Percentiles rank a stretch among this genome's conserved stretches.
Evolutionary conservation across 2,329 filamentous ascomycete genomes (phyloP).

Genomic region (Ceratocystis smalleyi): DNA sequence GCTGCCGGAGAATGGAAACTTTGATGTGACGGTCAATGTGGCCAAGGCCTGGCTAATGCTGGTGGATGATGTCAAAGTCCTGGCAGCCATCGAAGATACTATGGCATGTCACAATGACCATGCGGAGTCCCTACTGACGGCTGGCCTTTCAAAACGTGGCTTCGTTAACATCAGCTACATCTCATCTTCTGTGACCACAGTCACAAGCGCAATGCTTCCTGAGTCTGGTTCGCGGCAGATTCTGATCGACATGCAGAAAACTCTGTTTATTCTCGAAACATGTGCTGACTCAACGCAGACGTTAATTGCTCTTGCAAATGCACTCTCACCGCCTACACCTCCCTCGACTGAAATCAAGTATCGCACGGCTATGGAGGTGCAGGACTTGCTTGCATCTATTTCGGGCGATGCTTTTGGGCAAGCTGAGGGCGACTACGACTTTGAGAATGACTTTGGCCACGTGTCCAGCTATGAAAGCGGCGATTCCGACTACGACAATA

Average conservation of each 20-base stretch:
- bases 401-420: constrained; percentile 66
- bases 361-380: constrained; percentile 68
- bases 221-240: constrained; percentile 46
- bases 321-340: constrained; percentile 65
- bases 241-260: constrained; percentile 68
- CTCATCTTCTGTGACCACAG: constrained; percentile 56
- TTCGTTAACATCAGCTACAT: constrained; percentile 80
- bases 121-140: constrained; percentile 33
- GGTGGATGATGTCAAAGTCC: constrained; percentile 48
- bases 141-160: constrained; percentile 43
- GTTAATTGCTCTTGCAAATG: constrained; percentile 61
- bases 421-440: constrained; percentile 45
- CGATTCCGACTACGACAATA: constrained; percentile 23
- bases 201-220: constrained; percentile 43
- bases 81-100: constrained; percentile 22
- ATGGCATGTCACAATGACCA: constrained; percentile 1
- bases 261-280: constrained; percentile 79
- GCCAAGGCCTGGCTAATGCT: constrained; percentile 71
- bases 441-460: constrained; percentile 46
- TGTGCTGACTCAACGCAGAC: constrained; percentile 97
- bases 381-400: constrained; percentile 81
- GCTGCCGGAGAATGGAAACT: constrained; percentile 48
- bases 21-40: constrained; percentile 50
- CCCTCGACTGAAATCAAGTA: constrained; percentile 76
- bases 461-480: constrained; percentile 34